These are phyloP conservation scores for Carex scoparia DNA, from an alignment of 176 grass and related monocot species.

Conservation along the genomic window DNA sequence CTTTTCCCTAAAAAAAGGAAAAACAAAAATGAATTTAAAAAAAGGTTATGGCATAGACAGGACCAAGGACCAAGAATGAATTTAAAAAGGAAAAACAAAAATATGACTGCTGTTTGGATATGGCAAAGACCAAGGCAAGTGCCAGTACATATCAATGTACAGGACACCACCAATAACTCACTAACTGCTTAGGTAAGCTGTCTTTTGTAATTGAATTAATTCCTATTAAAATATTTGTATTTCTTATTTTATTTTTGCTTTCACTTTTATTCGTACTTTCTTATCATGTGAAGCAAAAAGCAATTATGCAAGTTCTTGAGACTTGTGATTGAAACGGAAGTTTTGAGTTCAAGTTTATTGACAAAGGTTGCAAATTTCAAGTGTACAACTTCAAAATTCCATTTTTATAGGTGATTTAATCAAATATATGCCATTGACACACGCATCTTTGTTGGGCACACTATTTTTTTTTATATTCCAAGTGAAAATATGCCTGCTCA, in stretches of 20 bases:
- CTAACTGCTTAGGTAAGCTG: neutral
- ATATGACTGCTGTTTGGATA: neutral
- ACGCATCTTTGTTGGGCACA: neutral
- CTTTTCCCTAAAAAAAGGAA: conserved; percentile 62
- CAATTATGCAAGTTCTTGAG: neutral
- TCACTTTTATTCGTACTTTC: neutral
- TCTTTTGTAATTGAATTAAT: conserved; percentile 8
- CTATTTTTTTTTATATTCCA: neutral
- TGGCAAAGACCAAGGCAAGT: neutral
- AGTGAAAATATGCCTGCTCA: neutral
- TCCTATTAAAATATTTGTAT: neutral
- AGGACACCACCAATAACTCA: neutral
- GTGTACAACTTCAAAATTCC: neutral
- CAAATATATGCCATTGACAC: neutral
- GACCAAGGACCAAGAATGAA: conserved; percentile 17
- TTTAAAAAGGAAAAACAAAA: conserved; percentile 18
- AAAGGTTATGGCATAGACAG: neutral
- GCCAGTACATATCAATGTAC: neutral
- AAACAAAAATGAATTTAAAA: conserved; percentile 23
- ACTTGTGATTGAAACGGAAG: neutral
- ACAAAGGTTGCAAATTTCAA: neutral
- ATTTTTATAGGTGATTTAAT: neutral
- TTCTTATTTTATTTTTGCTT: neutral
- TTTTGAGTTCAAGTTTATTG: neutral
- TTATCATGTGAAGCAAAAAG: neutral